Evolutionary conservation across 345 rosid species (phyloP), one percentile per base, ranked within the genome.

Genomic region (Rhizophora apiculata): DNA sequence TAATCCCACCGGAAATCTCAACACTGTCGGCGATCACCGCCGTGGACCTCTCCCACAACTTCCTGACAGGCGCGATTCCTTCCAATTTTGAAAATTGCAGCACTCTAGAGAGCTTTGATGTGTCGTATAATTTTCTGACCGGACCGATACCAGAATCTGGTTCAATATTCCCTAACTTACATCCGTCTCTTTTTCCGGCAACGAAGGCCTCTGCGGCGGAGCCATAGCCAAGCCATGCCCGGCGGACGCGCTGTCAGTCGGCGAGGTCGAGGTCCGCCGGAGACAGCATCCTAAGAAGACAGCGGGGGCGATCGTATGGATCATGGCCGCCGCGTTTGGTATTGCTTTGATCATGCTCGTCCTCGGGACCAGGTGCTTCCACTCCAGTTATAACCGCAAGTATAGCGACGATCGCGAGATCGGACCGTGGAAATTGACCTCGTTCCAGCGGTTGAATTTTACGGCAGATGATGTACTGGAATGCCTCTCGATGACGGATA

Each of bases 391-490:
- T 68, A 65, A 77, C 70, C 81, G 85, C 31, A 61, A 78, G 32
- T 78, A 79, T 1, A 60, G 26, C 18, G 80, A 74, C 4, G 83
- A 80, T 0, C 80, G 81, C 6, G 95, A 84, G 69, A 73, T 72
- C 59, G 99, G 97, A 21, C 97, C 93, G 70, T 96, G 98, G 98
- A 92, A 89, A 64, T 68, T 96, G 20, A 96, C 97, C 1, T 94
- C 99, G 2, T 96, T 92, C 72, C 99, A 90, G 67, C 79, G 96
- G 72, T 64, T 92, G 22, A 96, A 86, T 75, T 96, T 92, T 86
- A 82, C 96, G 71, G 97, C 95, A 19, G 97, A 90, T 6, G 97
- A 92, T 18, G 93, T 96, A 29, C 69, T 87, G 2, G 99, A 96
- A 69, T 90, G 98, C 53, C 70, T 92, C 5, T 72, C 91, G 0